phyloP scores from a whole-genome alignment of 2,329 filamentous ascomycete species.

The Alternaria brassicae region DNA sequence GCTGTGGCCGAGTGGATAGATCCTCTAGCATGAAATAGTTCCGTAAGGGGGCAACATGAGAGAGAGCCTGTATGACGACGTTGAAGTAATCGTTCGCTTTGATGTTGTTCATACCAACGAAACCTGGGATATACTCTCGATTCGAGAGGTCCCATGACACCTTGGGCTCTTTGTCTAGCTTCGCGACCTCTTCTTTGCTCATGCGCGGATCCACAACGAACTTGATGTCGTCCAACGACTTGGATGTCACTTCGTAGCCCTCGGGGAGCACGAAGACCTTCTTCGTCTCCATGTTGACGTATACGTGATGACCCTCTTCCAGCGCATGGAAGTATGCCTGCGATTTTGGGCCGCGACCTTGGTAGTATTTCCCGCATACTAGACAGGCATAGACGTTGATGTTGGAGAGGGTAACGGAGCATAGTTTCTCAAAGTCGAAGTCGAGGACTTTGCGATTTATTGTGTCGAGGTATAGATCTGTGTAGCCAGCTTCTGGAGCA shows the following conservation, averaged over 20 bases:
- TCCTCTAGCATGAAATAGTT: constrained; percentile 93
- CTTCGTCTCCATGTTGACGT: constrained; percentile 95
- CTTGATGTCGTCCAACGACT: constrained; percentile 96
- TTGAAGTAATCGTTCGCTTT: constrained; percentile 99
- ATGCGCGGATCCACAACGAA: constrained; percentile 94
- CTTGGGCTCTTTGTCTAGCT: constrained; percentile 72
- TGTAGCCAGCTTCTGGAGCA: constrained; percentile 85
- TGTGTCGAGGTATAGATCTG: constrained; percentile 96
- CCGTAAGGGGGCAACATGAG: constrained; percentile 86
- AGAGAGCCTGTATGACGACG: constrained; percentile 87
- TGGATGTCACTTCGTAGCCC: constrained; percentile 94
- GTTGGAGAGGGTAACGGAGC: constrained; percentile 93
- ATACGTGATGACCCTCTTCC: constrained; percentile 95
- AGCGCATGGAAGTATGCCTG: constrained; percentile 98
- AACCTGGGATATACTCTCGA: constrained; percentile 89
- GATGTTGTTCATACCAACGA: constrained; percentile 99
- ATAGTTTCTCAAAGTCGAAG: constrained; percentile 99
- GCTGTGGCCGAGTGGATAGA: constrained; percentile 75
- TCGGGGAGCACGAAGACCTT: constrained; percentile 92
- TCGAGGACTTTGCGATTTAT: constrained; percentile 92
- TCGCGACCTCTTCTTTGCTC: constrained; percentile 77
- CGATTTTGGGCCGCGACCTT: constrained; percentile 90
- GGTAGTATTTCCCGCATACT: constrained; percentile 97
- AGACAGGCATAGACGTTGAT: constrained; percentile 99
- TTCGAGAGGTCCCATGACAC: constrained; percentile 79